These are phyloP conservation scores for Diaporthe citrichinensis DNA, from an alignment of 2,329 filamentous ascomycete genomes.

Conservation along the genomic window DNA sequence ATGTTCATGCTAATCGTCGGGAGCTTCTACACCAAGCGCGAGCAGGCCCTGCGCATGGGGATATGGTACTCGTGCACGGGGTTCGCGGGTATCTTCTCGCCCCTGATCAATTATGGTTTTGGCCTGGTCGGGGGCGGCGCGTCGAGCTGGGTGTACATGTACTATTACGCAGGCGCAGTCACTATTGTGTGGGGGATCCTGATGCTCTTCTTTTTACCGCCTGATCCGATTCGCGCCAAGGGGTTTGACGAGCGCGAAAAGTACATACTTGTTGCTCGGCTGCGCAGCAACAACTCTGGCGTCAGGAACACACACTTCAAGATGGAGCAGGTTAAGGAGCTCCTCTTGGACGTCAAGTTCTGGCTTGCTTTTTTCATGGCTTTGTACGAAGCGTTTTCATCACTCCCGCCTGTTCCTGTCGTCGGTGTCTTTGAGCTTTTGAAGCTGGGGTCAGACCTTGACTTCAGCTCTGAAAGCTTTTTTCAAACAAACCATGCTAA, in stretches of 20 bases:
- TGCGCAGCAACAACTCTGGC: conserved; percentile 45
- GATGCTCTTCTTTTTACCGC: conserved; percentile 41
- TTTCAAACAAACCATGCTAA: no score
- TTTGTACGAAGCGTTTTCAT: conserved; percentile 48
- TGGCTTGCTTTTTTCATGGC: conserved; percentile 47
- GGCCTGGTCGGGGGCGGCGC: conserved; percentile 57
- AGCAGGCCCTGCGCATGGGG: conserved; percentile 56
- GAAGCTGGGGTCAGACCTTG: no score
- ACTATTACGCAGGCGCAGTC: conserved; percentile 56
- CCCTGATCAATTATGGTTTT: conserved; percentile 63
- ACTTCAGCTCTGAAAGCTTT: no score
- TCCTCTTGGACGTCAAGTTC: conserved; percentile 44
- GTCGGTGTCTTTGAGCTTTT: no score
- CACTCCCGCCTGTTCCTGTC: no score
- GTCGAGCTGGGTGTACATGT: conserved; percentile 59
- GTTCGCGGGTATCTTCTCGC: conserved; percentile 60
- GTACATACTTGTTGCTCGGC: conserved; percentile 43
- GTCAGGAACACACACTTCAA: conserved; percentile 45
- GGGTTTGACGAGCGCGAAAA: conserved; percentile 44
- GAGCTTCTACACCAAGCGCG: conserved; percentile 58
- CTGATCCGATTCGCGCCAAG: conserved; percentile 52
- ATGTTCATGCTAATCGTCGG: conserved; percentile 68
- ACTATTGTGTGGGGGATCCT: conserved; percentile 56
- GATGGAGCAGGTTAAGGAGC: conserved; percentile 42
- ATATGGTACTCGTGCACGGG: conserved; percentile 60